Conservation (phyloP, 2,329 filamentous ascomycete species). For the Alternaria dauci region DNA sequence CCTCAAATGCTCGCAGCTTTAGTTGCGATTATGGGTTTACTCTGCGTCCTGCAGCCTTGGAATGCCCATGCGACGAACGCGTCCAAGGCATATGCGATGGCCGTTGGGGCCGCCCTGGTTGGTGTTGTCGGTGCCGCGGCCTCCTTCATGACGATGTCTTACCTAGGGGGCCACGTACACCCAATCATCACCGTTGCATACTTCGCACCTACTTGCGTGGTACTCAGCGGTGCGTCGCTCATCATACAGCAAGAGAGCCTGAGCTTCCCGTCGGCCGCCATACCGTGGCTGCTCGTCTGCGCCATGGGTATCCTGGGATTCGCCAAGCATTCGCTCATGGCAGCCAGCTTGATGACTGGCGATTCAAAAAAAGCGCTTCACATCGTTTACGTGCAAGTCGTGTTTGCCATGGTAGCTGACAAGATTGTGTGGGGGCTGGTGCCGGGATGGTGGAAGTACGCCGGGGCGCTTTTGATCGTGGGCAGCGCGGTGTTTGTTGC, state of each 20-base stretch:
- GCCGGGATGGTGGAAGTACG: slow-evolving; percentile 1
- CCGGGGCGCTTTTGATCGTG: not conserved
- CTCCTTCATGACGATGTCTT: not conserved
- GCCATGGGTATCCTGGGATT: not conserved
- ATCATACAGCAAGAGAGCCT: not conserved
- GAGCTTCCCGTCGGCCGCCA: not conserved
- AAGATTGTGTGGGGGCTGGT: not conserved
- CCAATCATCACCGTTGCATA: slow-evolving; percentile 1
- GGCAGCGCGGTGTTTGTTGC: not conserved
- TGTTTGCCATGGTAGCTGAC: not conserved
- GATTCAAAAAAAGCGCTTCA: slow-evolving; percentile 3
- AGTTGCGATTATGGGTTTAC: not conserved
- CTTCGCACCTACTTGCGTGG: not conserved
- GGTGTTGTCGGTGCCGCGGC: not conserved
- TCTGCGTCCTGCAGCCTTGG: slow-evolving; percentile 2
- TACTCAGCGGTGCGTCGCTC: not conserved
- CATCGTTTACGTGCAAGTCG: not conserved
- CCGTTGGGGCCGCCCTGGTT: not conserved
- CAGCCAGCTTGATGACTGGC: slow-evolving; percentile 4
- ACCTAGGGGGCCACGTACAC: not conserved
- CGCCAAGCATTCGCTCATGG: not conserved
- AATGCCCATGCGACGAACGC: not conserved
- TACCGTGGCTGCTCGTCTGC: not conserved
- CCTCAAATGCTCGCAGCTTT: not conserved
- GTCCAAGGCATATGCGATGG: not conserved